Evolutionary conservation across 179 eudicot genomes (phyloP), one percentile per base, ranked within the genome.

Genomic region (Sideroxylon spinosum): DNA sequence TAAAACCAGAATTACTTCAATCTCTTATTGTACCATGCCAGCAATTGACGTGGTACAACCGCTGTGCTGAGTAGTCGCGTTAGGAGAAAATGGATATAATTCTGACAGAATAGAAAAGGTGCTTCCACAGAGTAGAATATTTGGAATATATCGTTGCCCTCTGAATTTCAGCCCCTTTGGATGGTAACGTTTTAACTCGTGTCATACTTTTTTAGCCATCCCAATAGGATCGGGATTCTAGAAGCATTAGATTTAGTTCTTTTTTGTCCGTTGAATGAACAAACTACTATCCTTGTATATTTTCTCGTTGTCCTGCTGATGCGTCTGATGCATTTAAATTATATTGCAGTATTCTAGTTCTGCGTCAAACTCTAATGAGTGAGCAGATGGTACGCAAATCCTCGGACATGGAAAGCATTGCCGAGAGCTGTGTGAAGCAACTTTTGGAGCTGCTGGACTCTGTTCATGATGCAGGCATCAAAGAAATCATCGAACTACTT

Each of bases 341-440:
- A 9, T 52, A 37, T 52, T 83, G 80, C 93, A 95, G 98, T 82
- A 85, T 93, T 74, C 80, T 95, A 75, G 90, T 95, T 77, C 87
- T 93, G 79, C 87, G 95, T 61, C 97, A 93, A 83, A 87, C 90
- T 29, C 89, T 95, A 48, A 69, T 88, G 16, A 87, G 81, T 44
- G 91, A 91, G 86, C 80, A 76, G 20, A 78, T 89, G 74, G 85
- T 86, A 48, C 66, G 75, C 50, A 85, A 78, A 78, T 76, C 89
- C 8, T 76, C 86, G 53, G 87, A 88, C 78, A 84, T 90, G 85
- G 98, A 90, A 13, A 79, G 16, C 66, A 83, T 86, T 13, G 57
- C 91, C 4, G 82, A 82, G 13, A 64, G 75, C 26, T 87, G 93
- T 46, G 80, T 80, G 16, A 82, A 86, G 37, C 78, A 83, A 37